Evolutionary conservation across 2,329 filamentous ascomycete species (phyloP).

Genomic region (Intubia oerlemansii): DNA sequence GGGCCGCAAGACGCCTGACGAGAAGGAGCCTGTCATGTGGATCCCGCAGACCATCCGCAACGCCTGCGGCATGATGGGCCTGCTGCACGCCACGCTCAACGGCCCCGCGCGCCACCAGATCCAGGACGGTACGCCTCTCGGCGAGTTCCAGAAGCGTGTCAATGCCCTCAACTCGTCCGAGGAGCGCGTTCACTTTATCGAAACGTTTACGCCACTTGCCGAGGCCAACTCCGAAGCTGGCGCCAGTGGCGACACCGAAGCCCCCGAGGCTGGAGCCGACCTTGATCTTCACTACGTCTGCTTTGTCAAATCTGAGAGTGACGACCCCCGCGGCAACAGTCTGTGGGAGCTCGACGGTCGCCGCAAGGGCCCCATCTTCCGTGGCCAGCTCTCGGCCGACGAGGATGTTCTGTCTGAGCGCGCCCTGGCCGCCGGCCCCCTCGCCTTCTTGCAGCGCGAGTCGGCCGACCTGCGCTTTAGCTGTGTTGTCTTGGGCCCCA

Average conservation of each 20-base stretch:
- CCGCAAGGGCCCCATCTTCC: constrained; percentile 31
- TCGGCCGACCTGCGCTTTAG: constrained; percentile 34
- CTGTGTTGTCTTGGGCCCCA: constrained; percentile 33
- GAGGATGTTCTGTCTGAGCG: constrained; percentile 59
- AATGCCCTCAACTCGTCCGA: no score
- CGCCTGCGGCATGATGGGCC: constrained; percentile 75
- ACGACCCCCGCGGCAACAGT: no score
- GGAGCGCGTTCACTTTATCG: constrained; percentile 52
- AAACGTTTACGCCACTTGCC: constrained; percentile 55
- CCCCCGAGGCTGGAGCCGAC: constrained; percentile 56
- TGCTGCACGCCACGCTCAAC: constrained; percentile 68
- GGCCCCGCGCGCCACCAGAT: constrained; percentile 46
- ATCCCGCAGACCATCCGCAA: constrained; percentile 90
- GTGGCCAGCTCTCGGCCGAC: constrained; percentile 30
- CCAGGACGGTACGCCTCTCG: constrained; percentile 32
- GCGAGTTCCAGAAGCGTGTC: constrained; percentile 42
- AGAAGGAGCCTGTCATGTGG: constrained; percentile 83
- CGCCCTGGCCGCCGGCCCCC: constrained; percentile 47
- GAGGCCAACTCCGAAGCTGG: constrained; percentile 62
- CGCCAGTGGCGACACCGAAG: constrained; percentile 51
- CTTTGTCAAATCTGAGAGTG: constrained; percentile 59
- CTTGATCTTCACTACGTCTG: constrained; percentile 94
- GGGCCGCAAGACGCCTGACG: constrained; percentile 34
- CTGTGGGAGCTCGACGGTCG: constrained; percentile 40
- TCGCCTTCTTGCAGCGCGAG: constrained; percentile 33